Percentiles rank a stretch among this genome's conserved stretches.
Conservation (phyloP, 1,284 basidiomycete species). For the Agaricales sp. region DNA sequence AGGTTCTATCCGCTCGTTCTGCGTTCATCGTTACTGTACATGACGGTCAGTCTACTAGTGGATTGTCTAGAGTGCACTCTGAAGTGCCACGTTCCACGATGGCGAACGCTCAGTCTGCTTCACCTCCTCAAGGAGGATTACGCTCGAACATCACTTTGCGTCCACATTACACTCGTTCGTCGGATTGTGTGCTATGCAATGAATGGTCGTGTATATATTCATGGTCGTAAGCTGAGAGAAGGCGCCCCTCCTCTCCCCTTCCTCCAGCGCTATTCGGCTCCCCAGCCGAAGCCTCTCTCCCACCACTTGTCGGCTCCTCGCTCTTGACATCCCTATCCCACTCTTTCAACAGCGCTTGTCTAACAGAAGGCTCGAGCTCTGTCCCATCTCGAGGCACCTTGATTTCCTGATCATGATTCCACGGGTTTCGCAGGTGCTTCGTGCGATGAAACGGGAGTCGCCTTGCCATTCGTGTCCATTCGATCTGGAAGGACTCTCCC, state of each 20-base stretch:
- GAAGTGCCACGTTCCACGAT: too few species aligned
- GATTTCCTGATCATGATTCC: slow-evolving; percentile 87
- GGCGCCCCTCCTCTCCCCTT: not conserved
- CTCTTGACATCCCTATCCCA: slow-evolving; percentile 39
- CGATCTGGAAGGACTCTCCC: slow-evolving; percentile 74
- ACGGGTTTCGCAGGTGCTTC: slow-evolving; percentile 79
- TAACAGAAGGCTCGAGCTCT: slow-evolving; percentile 80
- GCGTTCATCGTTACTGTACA: too few species aligned
- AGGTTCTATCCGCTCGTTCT: too few species aligned
- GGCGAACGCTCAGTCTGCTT: too few species aligned
- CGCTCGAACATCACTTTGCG: too few species aligned
- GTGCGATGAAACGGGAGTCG: slow-evolving; percentile 77
- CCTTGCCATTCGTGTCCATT: slow-evolving; percentile 73
- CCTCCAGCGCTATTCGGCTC: too few species aligned
- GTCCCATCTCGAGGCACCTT: slow-evolving; percentile 92
- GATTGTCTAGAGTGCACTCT: too few species aligned
- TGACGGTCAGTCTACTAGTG: too few species aligned
- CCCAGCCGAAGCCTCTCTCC: not conserved
- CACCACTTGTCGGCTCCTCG: slow-evolving; percentile 4
- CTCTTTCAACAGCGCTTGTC: slow-evolving; percentile 62
- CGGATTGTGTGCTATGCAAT: not conserved
- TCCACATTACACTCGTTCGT: too few species aligned
- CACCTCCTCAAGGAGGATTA: too few species aligned
- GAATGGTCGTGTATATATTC: not conserved
- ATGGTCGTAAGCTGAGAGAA: not conserved